These are phyloP conservation scores for Pseudonitzschia multiseries DNA, from an alignment of 108 stramenopile species.

Conservation along the genomic window DNA sequence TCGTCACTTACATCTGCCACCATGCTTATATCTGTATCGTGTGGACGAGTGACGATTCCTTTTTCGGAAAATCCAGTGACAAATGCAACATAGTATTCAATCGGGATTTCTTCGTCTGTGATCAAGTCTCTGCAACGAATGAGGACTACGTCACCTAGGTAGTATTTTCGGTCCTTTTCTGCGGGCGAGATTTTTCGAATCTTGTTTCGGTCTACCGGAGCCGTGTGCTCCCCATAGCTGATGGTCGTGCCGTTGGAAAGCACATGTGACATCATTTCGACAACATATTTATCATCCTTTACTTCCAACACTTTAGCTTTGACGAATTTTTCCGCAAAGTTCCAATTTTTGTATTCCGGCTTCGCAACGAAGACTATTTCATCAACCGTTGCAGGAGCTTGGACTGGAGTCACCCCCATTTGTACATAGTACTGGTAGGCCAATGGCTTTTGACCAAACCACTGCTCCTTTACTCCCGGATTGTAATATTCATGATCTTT, in stretches of 20 bases:
- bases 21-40: background rate
- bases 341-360: background rate
- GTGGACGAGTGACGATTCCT: background rate
- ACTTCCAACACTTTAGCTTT: background rate
- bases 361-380: background rate
- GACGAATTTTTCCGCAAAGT: background rate
- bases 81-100: background rate
- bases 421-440: background rate
- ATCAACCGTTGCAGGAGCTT: background rate
- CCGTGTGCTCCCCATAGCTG: background rate
- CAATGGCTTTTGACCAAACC: background rate
- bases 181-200: background rate
- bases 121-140: background rate
- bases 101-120: background rate
- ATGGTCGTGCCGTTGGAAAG: background rate
- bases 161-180: background rate
- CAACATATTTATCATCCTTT: background rate
- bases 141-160: background rate
- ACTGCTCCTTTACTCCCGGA: background rate
- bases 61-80: background rate
- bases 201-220: background rate
- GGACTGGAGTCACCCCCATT: background rate
- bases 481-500: background rate
- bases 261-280: background rate
- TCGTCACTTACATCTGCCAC: background rate